A percentile compares a stretch with the other conserved stretches of the same genome.
These are phyloP conservation scores for Fusarium mundagurra DNA, from an alignment of 2,329 filamentous ascomycete genomes.

Conservation along the genomic window DNA sequence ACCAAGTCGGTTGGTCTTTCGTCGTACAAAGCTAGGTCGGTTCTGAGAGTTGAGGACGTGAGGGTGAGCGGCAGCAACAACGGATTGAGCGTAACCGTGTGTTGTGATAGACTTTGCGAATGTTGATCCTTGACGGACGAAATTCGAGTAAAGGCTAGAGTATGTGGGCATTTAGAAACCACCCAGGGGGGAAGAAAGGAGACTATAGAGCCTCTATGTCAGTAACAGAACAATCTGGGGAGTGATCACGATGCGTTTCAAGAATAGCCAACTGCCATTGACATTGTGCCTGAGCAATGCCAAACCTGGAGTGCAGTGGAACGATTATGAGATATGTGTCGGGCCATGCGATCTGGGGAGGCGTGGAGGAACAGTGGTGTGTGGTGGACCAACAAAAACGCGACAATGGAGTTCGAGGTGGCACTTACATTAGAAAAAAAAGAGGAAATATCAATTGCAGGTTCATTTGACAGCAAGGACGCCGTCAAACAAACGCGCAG, in stretches of 20 bases:
- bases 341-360: constrained; percentile 41
- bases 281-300: constrained; percentile 36
- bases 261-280: constrained; percentile 2
- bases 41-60: constrained; percentile 80
- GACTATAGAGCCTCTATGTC: constrained; percentile 51
- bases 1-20: constrained; percentile 64
- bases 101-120: constrained; percentile 91
- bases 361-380: constrained; percentile 33
- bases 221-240: constrained; percentile 26
- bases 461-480: constrained; percentile 94
- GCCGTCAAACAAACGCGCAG: constrained; percentile 95
- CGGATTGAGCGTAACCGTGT: constrained; percentile 97
- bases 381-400: constrained; percentile 30
- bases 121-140: constrained; percentile 93
- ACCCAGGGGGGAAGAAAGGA: constrained; percentile 66
- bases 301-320: constrained; percentile 34
- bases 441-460: constrained; percentile 76
- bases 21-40: constrained; percentile 69
- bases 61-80: constrained; percentile 91
- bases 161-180: constrained; percentile 90
- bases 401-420: neutral
- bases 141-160: constrained; percentile 75
- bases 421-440: constrained; percentile 71
- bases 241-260: constrained; percentile 4
- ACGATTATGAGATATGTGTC: constrained; percentile 44